phyloP scores from a whole-genome alignment of 192 early-diverging fungal genomes.

The Chytriomyces hyalinus region DNA sequence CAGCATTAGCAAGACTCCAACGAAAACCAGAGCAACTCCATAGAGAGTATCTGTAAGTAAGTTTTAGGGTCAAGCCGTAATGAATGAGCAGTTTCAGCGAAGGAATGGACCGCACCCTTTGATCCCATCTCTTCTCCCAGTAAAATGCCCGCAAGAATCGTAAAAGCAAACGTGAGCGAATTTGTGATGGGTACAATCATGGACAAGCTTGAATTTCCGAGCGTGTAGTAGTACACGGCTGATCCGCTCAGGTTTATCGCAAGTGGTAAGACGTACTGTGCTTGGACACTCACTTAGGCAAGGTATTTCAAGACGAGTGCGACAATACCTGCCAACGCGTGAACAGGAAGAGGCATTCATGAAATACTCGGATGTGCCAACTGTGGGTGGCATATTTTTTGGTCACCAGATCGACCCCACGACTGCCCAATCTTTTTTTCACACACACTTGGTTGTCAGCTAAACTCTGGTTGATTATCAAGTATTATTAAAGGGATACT shows the following conservation, averaged over 20 bases:
- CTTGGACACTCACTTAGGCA: background rate
- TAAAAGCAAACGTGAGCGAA: conserved; percentile 87
- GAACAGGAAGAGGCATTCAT: conserved; percentile 76
- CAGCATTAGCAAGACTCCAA: conserved; percentile 34
- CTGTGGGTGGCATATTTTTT: conserved; percentile 11
- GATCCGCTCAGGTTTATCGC: conserved; percentile 91
- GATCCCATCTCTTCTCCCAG: conserved; percentile 80
- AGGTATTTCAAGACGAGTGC: background rate
- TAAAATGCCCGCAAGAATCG: conserved; percentile 74
- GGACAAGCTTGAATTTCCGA: conserved; percentile 86
- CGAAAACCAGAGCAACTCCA: conserved; percentile 41
- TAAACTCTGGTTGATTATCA: background rate
- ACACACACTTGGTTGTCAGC: no score
- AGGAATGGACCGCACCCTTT: conserved; percentile 51
- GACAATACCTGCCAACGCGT: conserved; percentile 80
- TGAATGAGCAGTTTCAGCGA: background rate
- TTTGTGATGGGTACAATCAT: conserved; percentile 92
- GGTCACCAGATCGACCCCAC: conserved; percentile 78
- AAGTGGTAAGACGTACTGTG: conserved; percentile 81
- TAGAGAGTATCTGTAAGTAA: conserved; percentile 33
- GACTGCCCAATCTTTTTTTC: conserved; percentile 59
- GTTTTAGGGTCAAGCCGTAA: background rate
- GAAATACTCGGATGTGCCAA: conserved; percentile 61
- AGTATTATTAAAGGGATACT: conserved; percentile 35
- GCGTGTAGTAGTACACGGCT: conserved; percentile 89